Base-by-base conservation (phyloP, 805 yeast genomes). In the Myxozyma vanderwaltii region DNA sequence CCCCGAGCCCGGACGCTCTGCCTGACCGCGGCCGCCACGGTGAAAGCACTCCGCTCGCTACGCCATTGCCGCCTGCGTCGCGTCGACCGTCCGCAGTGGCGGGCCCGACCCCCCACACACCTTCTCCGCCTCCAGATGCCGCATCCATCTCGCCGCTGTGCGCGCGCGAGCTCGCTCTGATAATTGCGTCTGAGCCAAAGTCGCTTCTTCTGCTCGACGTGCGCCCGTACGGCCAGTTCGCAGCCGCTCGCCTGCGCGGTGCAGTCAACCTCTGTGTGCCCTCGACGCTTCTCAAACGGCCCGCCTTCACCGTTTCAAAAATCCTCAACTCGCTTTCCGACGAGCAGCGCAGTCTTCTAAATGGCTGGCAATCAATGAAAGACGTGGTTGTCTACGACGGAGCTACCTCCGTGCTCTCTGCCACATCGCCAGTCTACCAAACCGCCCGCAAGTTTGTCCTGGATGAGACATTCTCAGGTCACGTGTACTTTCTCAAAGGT, bases 221-320 rank as follows among this genome's bases (percentile, higher is more conserved):
- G 10, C 76, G 98, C 56, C 89, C 97, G 0, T 89, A 85, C 69
- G 84, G 88, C 24, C 92, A 88, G 58, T 89, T 76, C 70, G 79
- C 85, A 44, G 80, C 77, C 59, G 69, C 78, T 1, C 90, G 86
- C 62, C 72, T 92, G 12, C 68, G 67, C 3, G 76, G 80, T 43
- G 81, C 97, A 0, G 76, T 89, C 46, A 89, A 89, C 70, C 80
- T 92, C 38, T 89, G 96, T 71, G 74, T 91, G 13, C 97, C 98
- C 1, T 86, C 96, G n/a, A 91, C 97, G 0, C 76, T 91, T 43
- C 75, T 91, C 63, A 88, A 85, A 70, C 80, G 98, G 64, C 76
- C 84, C 33, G 86, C 85, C 54, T 91, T 88, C 68, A 83, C 84
- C 2, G 75, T 91, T 56, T 48, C 63, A 15, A 66, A 73, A 21